A percentile compares a stretch with the other conserved stretches of the same genome.
Evolutionary conservation across 176 grass and related monocot species (phyloP).

Genomic region (Tillandsia leiboldiana): DNA sequence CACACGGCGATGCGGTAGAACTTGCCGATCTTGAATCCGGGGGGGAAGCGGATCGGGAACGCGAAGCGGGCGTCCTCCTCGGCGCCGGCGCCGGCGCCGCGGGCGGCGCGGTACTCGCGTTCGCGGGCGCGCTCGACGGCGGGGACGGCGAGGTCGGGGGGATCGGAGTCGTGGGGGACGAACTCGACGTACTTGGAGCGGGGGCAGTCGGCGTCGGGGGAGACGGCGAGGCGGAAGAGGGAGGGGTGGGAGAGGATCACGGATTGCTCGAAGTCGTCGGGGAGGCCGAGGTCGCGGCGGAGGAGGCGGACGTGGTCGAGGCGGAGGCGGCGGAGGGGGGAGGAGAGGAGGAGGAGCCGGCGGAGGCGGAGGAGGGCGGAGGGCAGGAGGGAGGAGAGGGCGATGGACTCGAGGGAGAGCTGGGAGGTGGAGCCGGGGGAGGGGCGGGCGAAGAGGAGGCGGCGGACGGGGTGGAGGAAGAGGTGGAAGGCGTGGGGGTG

Average conservation of each 20-base stretch:
- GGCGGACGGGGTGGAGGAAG: conserved; percentile 82
- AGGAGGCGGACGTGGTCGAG: conserved; percentile 72
- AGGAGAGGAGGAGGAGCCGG: conserved; percentile 66
- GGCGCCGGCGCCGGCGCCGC: conserved; percentile 22
- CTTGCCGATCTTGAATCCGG: conserved; percentile 94
- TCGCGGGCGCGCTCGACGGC: conserved; percentile 58
- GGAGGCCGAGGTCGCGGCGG: conserved; percentile 57
- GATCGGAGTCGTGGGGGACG: conserved; percentile 32
- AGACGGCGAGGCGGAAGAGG: conserved; percentile 53
- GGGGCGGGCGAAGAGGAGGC: conserved; percentile 63
- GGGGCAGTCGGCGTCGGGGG: conserved; percentile 21
- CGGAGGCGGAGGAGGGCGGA: conserved; percentile 42
- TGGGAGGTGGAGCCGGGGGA: conserved; percentile 53
- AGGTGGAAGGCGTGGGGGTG: conserved; percentile 86
- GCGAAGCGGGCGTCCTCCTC: conserved; percentile 77
- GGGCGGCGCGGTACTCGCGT: conserved; percentile 41
- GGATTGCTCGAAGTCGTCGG: conserved; percentile 71
- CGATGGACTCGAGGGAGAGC: conserved; percentile 33
- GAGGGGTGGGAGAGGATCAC: conserved; percentile 47
- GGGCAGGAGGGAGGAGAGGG: conserved; percentile 26
- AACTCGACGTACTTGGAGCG: conserved; percentile 57
- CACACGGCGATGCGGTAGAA: conserved; percentile 75
- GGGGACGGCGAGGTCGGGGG: conserved; percentile 39
- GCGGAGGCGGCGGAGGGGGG: conserved; percentile 45
- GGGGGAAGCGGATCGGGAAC: conserved; percentile 69